Conservation (phyloP, 371 early-diverging fungal species). For the Mortierella sp. region DNA sequence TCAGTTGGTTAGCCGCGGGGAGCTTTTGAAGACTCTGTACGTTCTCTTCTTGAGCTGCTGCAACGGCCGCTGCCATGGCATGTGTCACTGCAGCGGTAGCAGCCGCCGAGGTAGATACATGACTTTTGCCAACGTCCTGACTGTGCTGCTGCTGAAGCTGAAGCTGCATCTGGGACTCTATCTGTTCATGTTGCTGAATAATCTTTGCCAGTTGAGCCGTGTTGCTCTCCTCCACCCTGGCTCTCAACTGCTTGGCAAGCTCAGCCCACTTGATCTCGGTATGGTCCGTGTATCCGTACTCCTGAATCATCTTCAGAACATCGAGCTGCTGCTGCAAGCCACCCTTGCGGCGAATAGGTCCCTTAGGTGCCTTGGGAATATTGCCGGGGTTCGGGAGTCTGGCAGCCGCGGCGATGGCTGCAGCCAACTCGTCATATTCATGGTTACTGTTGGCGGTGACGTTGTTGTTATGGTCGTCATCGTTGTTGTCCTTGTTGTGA, state of each 20-base stretch:
- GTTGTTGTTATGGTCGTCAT: background rate
- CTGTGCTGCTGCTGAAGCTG: constrained; percentile 37
- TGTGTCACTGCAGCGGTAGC: constrained; percentile 37
- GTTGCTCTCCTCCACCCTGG: constrained; percentile 46
- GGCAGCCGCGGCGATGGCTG: constrained; percentile 19
- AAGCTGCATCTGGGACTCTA: constrained; percentile 38
- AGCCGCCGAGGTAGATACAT: constrained; percentile 33
- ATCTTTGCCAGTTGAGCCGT: constrained; percentile 46
- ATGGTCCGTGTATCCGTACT: constrained; percentile 43
- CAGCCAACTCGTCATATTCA: constrained; percentile 18
- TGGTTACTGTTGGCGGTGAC: constrained; percentile 1
- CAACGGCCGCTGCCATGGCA: constrained; percentile 52
- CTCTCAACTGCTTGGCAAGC: constrained; percentile 38
- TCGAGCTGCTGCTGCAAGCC: constrained; percentile 52
- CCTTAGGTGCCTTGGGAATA: constrained; percentile 46
- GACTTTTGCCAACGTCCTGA: no score
- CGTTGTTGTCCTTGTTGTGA: background rate
- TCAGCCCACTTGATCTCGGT: constrained; percentile 50
- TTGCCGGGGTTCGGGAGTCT: constrained; percentile 26
- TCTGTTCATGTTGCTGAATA: constrained; percentile 38
- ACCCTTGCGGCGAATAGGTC: constrained; percentile 49
- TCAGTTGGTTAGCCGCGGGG: constrained; percentile 50
- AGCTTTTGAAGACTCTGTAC: constrained; percentile 46
- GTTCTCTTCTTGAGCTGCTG: constrained; percentile 47
- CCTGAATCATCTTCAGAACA: constrained; percentile 45